phyloP scores from a whole-genome alignment of 306 rosid species.

The Cicer bijugum region DNA sequence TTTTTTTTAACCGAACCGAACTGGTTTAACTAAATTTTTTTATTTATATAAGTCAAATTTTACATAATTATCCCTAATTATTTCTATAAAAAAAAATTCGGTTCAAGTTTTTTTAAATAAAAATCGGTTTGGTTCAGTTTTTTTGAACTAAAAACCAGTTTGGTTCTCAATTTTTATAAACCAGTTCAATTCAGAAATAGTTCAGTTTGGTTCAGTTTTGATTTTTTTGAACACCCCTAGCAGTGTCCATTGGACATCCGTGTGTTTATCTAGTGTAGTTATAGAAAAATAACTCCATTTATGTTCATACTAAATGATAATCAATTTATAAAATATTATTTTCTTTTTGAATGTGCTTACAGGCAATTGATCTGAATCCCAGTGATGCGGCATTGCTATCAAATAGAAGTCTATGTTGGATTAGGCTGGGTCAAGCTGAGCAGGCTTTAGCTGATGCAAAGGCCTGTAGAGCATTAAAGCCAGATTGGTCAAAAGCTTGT shows the following conservation, averaged over 20 bases:
- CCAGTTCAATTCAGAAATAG: too few species aligned
- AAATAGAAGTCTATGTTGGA: conserved; percentile 94
- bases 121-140: too few species aligned
- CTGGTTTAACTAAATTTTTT: too few species aligned
- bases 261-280: conserved; percentile 26
- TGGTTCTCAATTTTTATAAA: too few species aligned
- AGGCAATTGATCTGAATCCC: conserved; percentile 89
- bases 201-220: too few species aligned
- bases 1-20: too few species aligned
- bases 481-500: conserved; percentile 97
- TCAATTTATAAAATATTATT: conserved; percentile 16
- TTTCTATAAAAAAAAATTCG: too few species aligned
- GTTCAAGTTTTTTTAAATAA: too few species aligned
- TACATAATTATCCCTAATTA: too few species aligned
- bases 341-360: conserved; percentile 42
- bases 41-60: too few species aligned
- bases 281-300: neutral
- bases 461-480: conserved; percentile 77
- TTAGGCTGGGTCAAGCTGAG: conserved; percentile 83
- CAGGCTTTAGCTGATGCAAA: conserved; percentile 90
- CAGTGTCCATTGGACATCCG: conserved; percentile 21
- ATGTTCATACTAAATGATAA: conserved; percentile 19
- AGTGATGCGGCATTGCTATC: conserved; percentile 69
- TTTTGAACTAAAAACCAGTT: too few species aligned
- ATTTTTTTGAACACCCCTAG: too few species aligned